Conservation (phyloP, 768 basidiomycete genomes). For the Lyophyllum atratum region DNA sequence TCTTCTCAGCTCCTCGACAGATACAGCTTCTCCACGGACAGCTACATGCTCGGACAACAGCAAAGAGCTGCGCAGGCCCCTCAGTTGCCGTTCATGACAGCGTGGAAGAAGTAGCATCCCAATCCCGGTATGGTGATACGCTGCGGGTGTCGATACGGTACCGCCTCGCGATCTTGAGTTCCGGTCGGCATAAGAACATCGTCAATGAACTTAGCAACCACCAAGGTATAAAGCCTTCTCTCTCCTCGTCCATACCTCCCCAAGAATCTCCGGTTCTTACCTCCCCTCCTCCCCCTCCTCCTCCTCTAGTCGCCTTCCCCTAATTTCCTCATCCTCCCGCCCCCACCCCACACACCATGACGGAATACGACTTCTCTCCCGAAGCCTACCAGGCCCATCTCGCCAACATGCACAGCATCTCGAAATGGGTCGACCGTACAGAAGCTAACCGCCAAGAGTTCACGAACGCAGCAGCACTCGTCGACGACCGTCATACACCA, state of each 20-base stretch:
- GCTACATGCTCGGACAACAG: too few relatives aligned
- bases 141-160: background rate
- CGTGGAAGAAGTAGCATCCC: too few relatives aligned
- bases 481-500: constrained; percentile 1
- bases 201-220: constrained; percentile 8
- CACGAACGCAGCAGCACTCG: constrained; percentile 20
- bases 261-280: constrained; percentile 5
- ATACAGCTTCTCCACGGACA: too few relatives aligned
- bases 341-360: constrained; percentile 13
- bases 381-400: constrained; percentile 21
- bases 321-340: background rate
- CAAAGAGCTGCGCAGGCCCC: too few relatives aligned
- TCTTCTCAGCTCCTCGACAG: too few relatives aligned
- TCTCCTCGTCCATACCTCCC: background rate
- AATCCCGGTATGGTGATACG: too few relatives aligned
- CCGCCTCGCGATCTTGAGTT: constrained; percentile 5
- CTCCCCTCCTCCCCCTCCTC: background rate
- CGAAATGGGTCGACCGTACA: constrained; percentile 20
- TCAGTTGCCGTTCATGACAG: too few relatives aligned
- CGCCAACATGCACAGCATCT: constrained; percentile 21
- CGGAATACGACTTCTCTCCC: constrained; percentile 26
- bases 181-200: constrained; percentile 13
- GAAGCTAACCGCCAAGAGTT: constrained; percentile 19
- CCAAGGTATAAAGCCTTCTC: constrained; percentile 6
- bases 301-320: background rate